A percentile compares a stretch with the other conserved stretches of the same genome.
Evolutionary conservation across 768 basidiomycete genomes (phyloP).

Genomic region (Psilocybe cubensis): DNA sequence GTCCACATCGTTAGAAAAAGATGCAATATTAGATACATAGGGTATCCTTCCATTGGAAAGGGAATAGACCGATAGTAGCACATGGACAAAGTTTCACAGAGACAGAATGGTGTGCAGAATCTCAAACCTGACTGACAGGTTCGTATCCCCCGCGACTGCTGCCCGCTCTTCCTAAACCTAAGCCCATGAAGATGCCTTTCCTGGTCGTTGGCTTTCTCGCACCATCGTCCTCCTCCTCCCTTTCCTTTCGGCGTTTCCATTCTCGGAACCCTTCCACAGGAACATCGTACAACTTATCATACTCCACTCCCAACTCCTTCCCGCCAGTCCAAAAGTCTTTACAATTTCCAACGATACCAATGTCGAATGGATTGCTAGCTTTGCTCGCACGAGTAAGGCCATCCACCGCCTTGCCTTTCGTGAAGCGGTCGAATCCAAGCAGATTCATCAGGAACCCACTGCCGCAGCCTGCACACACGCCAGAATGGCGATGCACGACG

Average conservation of each 20-base stretch:
- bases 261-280: slow-evolving; percentile 84
- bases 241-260: slow-evolving; percentile 62
- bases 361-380: slow-evolving; percentile 90
- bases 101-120: slow-evolving; percentile 17
- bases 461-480: slow-evolving; percentile 45
- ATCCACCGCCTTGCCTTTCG: slow-evolving; percentile 85
- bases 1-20: slow-evolving; percentile 11
- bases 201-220: slow-evolving; percentile 35
- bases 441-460: slow-evolving; percentile 85
- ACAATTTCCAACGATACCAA: slow-evolving; percentile 79
- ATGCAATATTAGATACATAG: slow-evolving; percentile 18
- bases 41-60: slow-evolving; percentile 14
- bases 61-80: neutral
- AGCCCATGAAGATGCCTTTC: slow-evolving; percentile 60
- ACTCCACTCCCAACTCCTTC: slow-evolving; percentile 86
- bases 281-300: slow-evolving; percentile 87
- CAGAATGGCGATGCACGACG: slow-evolving; percentile 52
- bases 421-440: slow-evolving; percentile 93
- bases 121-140: slow-evolving; percentile 63
- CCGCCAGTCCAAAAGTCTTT: slow-evolving; percentile 95
- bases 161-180: slow-evolving; percentile 51
- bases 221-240: slow-evolving; percentile 62
- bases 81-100: neutral
- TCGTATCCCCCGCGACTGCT: slow-evolving; percentile 64
- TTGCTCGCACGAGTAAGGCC: slow-evolving; percentile 79